Evolutionary conservation across 73 alveolate genomes (phyloP).

Genomic region (Symbiodinium natans): DNA sequence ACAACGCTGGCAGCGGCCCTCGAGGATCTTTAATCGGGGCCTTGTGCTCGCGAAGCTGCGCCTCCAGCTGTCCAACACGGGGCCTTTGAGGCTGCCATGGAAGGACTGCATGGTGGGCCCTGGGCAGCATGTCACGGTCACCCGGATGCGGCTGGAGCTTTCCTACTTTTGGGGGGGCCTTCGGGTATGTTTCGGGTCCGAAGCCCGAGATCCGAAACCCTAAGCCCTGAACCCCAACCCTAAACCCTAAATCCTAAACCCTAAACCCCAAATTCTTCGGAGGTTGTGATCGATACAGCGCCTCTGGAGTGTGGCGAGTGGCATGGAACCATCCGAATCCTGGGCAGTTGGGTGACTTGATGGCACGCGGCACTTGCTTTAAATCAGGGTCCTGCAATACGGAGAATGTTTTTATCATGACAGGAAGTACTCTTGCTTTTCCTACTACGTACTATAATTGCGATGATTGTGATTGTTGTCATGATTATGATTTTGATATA

Average conservation of each 20-base stretch:
- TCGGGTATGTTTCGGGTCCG: no score
- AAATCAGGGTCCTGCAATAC: no score
- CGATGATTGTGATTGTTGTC: not conserved
- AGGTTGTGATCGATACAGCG: constrained; percentile 35
- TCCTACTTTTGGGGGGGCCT: no score
- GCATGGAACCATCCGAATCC: constrained; percentile 43
- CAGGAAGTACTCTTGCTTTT: no score
- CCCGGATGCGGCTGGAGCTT: not conserved
- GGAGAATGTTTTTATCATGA: no score
- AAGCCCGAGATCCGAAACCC: no score
- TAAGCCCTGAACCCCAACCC: no score
- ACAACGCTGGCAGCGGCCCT: not conserved
- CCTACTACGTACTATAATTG: no score
- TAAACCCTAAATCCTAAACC: no score
- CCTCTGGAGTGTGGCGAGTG: constrained; percentile 80
- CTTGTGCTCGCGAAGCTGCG: constrained; percentile 73
- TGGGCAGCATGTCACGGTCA: constrained; percentile 54
- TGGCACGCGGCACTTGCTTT: no score
- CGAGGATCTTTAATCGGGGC: constrained; percentile 74
- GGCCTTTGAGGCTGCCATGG: constrained; percentile 72
- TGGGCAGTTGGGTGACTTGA: constrained; percentile 48
- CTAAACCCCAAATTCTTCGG: no score
- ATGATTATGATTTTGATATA: no score
- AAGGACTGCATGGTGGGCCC: constrained; percentile 92
- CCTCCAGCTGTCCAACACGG: constrained; percentile 21